A percentile compares a stretch with the other conserved stretches of the same genome.
Conservation (phyloP, 2,329 filamentous ascomycete species). For the Tothia fuscella region DNA sequence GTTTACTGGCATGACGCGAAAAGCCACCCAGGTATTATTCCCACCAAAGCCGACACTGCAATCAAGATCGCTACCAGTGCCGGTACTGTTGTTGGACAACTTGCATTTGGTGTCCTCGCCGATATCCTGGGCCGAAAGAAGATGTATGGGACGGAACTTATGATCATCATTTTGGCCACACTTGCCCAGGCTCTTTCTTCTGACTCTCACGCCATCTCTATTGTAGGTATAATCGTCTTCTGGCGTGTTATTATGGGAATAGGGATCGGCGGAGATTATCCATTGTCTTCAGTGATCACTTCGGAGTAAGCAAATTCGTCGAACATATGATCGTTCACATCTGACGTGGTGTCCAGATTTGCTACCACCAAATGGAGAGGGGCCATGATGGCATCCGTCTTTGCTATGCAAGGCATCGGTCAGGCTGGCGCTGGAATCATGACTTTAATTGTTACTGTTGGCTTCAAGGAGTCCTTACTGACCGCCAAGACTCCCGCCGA, state of each 20-base stretch:
- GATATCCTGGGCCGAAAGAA: constrained; percentile 16
- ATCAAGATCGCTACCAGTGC: constrained; percentile 79
- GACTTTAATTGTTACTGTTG: constrained; percentile 60
- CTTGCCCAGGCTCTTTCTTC: constrained; percentile 26
- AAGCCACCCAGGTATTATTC: constrained; percentile 39
- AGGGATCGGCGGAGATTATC: constrained; percentile 59
- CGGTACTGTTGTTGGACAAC: constrained; percentile 72
- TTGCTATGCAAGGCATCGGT: constrained; percentile 78
- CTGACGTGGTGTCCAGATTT: constrained; percentile 33
- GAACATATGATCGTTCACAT: background rate
- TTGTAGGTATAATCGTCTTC: constrained; percentile 28
- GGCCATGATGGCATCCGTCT: constrained; percentile 78
- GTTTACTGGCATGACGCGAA: constrained; percentile 48
- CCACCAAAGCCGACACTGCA: constrained; percentile 57
- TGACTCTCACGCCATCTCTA: constrained; percentile 22
- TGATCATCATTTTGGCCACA: constrained; percentile 29
- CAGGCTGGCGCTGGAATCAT: constrained; percentile 66
- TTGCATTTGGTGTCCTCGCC: constrained; percentile 55
- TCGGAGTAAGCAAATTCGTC: constrained; percentile 41
- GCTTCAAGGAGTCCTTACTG: constrained; percentile 54
- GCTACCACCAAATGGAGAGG: constrained; percentile 76
- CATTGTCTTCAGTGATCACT: constrained; percentile 71
- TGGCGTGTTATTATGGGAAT: constrained; percentile 29
- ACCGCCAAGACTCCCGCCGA: constrained; percentile 37
- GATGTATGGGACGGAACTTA: constrained; percentile 20